Base-by-base conservation (phyloP, 768 basidiomycete species). In the Lactarius tabidus region DNA sequence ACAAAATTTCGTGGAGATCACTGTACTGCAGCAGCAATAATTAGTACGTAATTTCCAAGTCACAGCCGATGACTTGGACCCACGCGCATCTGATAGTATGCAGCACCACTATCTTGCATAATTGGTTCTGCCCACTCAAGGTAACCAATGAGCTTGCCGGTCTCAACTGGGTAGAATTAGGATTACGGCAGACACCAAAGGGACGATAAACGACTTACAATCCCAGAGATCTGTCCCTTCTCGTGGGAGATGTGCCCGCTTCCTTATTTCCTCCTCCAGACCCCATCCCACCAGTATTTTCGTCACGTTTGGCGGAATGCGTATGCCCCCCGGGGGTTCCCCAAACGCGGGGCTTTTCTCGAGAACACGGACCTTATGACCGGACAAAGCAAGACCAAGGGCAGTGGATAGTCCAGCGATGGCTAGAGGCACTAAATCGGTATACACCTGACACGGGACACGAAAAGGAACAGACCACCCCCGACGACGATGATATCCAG, bases 401-500 rank as follows among this genome's bases (percentile, higher is more conserved):
- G 68, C 68, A 28, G 67, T 59, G 20, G 68, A 57, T 26, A 69
- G 53, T 17, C 68, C 68, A 26, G 66, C 54, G 39, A 68, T 43
- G 26, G 67, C 68, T 69, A 58, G 38, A 18, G 14, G 33, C 36
- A 38, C 10, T 28, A 53, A 61, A 52, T 26, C 15, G 41, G 39
- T 23, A 56, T 29, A 23, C 23, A 51, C 4, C 31, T 6, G 12
- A 18, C 28, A 8, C 31, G 7, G 8, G 35, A 28, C 20, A 33
- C 17, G 35, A 2, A 60, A 18, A 35, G 2, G 33, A 5, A 59
- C 68, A 14, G 12, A 64, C 68, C 51, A n/a, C 63, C 68, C 48
- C 68, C 68, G n/a, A 69, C 68, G 39, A 69, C 51, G 20, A 69
- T 64, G 20, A 69, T 43, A 35, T 69, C 66, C 15, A 68, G 28